Percentiles rank a stretch among this genome's conserved stretches.
phyloP scores from a whole-genome alignment of 164 flowering plant species.

The Magnolia officinalis region DNA sequence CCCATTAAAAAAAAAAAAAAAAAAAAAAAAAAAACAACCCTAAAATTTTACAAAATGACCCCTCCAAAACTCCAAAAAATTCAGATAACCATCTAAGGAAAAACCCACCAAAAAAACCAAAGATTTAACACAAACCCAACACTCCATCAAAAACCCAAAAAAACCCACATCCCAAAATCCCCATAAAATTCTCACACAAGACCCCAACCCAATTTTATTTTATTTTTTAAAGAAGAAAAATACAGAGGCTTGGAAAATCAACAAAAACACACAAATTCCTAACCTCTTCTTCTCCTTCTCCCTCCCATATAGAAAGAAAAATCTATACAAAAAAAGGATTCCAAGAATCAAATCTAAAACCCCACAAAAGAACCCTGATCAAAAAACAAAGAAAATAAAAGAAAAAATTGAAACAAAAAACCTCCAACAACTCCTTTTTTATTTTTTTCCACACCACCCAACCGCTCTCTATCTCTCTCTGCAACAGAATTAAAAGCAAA shows the following conservation, averaged over 20 bases:
- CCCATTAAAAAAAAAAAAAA: constrained; percentile 7
- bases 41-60: neutral
- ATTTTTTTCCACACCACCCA: constrained; percentile 3
- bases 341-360: neutral
- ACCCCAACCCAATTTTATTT: neutral
- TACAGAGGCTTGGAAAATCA: neutral
- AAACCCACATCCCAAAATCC: neutral
- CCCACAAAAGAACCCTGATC: constrained; percentile 6
- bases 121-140: constrained; percentile 1
- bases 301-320: neutral
- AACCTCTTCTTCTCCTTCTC: neutral
- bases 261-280: neutral
- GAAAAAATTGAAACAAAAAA: neutral
- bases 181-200: neutral
- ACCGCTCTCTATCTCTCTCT: constrained; percentile 7
- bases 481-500: constrained; percentile 21
- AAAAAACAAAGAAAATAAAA: neutral
- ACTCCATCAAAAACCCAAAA: constrained; percentile 1
- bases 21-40: neutral
- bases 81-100: neutral
- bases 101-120: neutral
- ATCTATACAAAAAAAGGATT: neutral
- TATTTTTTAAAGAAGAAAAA: neutral
- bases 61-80: constrained; percentile 2
- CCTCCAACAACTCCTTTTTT: neutral